Percentiles rank a stretch among this genome's conserved stretches.
Conservation (phyloP, 345 rosid genomes). For the Eucalyptus sp. region DNA sequence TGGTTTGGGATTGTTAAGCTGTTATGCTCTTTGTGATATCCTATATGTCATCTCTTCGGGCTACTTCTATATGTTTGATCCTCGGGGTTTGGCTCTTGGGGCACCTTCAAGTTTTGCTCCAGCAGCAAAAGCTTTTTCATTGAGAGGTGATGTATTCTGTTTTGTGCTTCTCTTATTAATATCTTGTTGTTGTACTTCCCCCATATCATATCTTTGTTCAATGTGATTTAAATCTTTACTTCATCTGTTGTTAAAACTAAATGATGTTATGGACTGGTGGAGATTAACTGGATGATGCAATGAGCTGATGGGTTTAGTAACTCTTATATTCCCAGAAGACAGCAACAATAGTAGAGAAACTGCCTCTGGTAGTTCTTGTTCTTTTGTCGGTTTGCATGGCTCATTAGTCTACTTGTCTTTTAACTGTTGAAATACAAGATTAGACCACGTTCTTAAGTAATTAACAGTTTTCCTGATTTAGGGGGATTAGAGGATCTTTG, state of each 20-base stretch:
- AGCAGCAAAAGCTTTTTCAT: slow-evolving; percentile 74
- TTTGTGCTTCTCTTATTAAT: background rate
- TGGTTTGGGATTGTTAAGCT: slow-evolving; percentile 87
- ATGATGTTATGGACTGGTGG: background rate
- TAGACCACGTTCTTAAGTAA: background rate
- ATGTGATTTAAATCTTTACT: background rate
- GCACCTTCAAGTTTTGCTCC: slow-evolving; percentile 55
- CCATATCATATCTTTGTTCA: background rate
- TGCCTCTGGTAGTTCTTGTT: background rate
- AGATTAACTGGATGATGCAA: background rate
- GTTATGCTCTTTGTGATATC: slow-evolving; percentile 69
- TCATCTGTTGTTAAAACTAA: background rate
- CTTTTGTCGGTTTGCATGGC: background rate
- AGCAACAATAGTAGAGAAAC: background rate
- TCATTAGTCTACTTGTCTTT: background rate
- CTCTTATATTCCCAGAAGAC: background rate
- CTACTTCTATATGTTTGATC: slow-evolving; percentile 87
- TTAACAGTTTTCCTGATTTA: background rate
- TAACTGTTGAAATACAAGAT: background rate
- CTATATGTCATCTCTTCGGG: slow-evolving; percentile 81
- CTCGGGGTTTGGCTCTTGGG: slow-evolving; percentile 67
- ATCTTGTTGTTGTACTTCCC: background rate
- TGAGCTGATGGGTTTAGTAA: background rate
- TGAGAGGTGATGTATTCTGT: slow-evolving; percentile 41
- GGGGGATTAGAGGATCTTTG: background rate